Evolutionary conservation across 805 yeast species (phyloP), one percentile per base, ranked within the genome.

Genomic region (Kazachstania bromeliacearum): DNA sequence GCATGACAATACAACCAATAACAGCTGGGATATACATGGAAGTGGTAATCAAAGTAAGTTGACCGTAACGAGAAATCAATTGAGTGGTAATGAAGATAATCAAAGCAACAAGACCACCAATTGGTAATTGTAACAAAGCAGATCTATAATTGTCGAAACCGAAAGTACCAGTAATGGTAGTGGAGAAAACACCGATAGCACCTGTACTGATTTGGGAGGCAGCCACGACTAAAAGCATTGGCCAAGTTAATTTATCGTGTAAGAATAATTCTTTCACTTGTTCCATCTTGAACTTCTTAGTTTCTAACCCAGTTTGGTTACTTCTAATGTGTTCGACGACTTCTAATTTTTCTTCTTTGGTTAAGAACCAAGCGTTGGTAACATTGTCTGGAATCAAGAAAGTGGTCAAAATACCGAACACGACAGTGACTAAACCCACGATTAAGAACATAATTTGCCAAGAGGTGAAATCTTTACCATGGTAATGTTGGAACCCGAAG

Each of bases 381-480:
- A 50, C 77, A 44, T 68, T 73, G 45, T 73, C 70, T 2, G 83
- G 83, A 29, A 75, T 55, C 20, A 60, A 48, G 18, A 70, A 47
- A 30, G 60, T 57, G 7, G 71, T 64, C 1, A 60, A 25, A 1
- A 68, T 28, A 5, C 81, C 81, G 52, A 72, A 73, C 2, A 57
- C 31, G 3, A 72, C 54, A 3, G 81, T 76, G 12, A 73, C 48
- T 2, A 71, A 33, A 7, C 83, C 83, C 48, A 75, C 69, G 4
- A 72, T 66, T 13, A 75, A 47, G 51, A 73, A 76, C 57, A 75
- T 67, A 32, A 75, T 72, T 53, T 73, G 78, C 81, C 81, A 76
- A n/a, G 77, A 67, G 18, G 63, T 52, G 37, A 73, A 63, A 3
- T 39, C 35, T 10, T 64, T 60, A 20, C 60, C 62, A 31, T 55